These are phyloP conservation scores for Extremus antarcticus DNA, from an alignment of 495 filamentous ascomycete species.

Conservation along the genomic window DNA sequence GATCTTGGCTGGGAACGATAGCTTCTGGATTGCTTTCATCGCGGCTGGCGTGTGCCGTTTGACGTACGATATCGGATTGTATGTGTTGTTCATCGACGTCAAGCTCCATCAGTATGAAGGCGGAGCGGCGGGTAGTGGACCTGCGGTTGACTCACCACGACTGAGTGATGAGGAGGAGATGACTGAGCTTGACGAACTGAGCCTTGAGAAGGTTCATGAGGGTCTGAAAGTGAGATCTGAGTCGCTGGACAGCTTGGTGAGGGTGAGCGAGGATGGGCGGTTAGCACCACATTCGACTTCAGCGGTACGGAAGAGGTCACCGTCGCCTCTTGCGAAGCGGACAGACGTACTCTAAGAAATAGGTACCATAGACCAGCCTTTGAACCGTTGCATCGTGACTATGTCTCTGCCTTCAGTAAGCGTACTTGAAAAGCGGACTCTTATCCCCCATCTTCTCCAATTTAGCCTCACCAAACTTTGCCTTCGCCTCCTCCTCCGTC, in stretches of 20 bases:
- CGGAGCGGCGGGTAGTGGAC: neutral
- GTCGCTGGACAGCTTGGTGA: neutral
- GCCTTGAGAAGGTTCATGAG: neutral
- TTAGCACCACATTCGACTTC: neutral
- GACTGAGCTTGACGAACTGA: conserved; percentile 3
- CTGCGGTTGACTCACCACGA: neutral
- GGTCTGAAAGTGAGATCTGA: neutral
- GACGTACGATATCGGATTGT: conserved; percentile 62
- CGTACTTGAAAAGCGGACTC: conserved; percentile 34
- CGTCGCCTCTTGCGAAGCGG: neutral
- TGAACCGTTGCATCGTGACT: no score
- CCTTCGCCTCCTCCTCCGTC: conserved; percentile 26
- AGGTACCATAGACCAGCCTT: no score
- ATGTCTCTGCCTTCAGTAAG: neutral
- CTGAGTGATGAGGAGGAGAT: conserved; percentile 10
- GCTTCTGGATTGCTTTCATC: conserved; percentile 63
- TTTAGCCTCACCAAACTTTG: conserved; percentile 29
- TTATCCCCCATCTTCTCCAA: conserved; percentile 36
- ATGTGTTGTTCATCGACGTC: conserved; percentile 47
- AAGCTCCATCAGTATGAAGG: conserved; percentile 17
- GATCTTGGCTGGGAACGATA: conserved; percentile 46
- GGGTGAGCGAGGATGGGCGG: neutral
- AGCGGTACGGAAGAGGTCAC: neutral
- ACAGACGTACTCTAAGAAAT: no score
- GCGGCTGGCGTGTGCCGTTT: conserved; percentile 59